These are phyloP conservation scores for Xanthoceras sorbifolium DNA, from an alignment of 345 rosid species.

Conservation along the genomic window DNA sequence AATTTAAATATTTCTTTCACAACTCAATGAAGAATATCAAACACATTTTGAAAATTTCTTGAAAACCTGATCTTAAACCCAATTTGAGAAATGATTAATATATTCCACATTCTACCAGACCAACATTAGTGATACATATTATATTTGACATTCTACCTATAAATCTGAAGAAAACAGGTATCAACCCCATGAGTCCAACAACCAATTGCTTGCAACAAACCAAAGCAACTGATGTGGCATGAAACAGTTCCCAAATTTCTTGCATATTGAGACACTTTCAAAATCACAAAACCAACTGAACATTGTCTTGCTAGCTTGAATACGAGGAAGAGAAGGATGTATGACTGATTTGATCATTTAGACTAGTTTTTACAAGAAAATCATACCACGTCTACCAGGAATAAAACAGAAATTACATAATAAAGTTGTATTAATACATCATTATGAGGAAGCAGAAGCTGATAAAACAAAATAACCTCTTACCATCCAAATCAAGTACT, in stretches of 20 bases:
- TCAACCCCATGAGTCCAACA: neutral
- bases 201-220: neutral
- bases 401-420: neutral
- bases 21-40: neutral
- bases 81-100: neutral
- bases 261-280: neutral
- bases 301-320: neutral
- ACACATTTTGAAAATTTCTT: neutral
- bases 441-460: neutral
- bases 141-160: neutral
- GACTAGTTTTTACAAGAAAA: neutral
- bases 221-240: neutral
- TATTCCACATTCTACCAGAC: neutral
- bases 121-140: neutral
- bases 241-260: neutral
- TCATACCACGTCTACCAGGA: neutral
- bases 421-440: neutral
- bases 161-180: neutral
- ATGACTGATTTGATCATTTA: neutral
- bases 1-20: neutral
- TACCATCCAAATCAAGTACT: slow-evolving; percentile 97
- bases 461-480: slow-evolving; percentile 20
- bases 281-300: neutral
- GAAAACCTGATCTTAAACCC: neutral
- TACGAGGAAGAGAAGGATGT: neutral